Evolutionary conservation across 257 asterid genomes (phyloP), one percentile per base, ranked within the genome.

Genomic region (Voacanga thouarsii): DNA sequence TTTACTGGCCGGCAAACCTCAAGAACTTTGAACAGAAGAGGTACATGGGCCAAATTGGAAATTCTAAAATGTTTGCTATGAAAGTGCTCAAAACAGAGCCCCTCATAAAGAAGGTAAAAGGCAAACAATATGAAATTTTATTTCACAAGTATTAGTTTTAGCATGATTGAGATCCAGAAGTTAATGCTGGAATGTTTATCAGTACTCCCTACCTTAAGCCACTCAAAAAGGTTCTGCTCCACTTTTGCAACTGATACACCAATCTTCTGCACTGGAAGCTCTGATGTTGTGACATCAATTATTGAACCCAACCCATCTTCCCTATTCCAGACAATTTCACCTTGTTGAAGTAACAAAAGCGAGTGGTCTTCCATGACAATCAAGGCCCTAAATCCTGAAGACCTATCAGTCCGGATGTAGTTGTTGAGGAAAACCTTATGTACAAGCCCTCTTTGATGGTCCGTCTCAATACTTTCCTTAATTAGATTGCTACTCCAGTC

Each of bases 281-380:
- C 99, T 69, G 97, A 92, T 51, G 96, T 86, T 69, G 91, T 89
- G 75, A 93, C 98, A 84, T 93, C 99, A 74, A 88, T 69, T 84
- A 93, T 85, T 65, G 99, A 96, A 84, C 98, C 99, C 44, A 96
- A 87, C 5, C 96, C 99, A 77, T 96, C 99, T 85, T 96, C 99
- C 86, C 98, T 88, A 79, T 88, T 87, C 99, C 99, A 96, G 61
- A 96, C 99, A 83, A 92, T 81, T 79, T 80, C 96, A 53, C 99
- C 95, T 88, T 96, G 99, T 75, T 96, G 99, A 63, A 93, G 77
- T 80, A 96, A 83, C 78, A 89, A 74, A 75, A 96, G 81, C 15
- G 99, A 96, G 86, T 96, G 92, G 86, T 96, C 99, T 86, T 93
- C 99, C 97, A 93, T 89, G 86, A 93, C 98, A 80, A 96, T 89